Conservation (phyloP, 2,329 filamentous ascomycete genomes). For the Fusarium lyarnte region DNA sequence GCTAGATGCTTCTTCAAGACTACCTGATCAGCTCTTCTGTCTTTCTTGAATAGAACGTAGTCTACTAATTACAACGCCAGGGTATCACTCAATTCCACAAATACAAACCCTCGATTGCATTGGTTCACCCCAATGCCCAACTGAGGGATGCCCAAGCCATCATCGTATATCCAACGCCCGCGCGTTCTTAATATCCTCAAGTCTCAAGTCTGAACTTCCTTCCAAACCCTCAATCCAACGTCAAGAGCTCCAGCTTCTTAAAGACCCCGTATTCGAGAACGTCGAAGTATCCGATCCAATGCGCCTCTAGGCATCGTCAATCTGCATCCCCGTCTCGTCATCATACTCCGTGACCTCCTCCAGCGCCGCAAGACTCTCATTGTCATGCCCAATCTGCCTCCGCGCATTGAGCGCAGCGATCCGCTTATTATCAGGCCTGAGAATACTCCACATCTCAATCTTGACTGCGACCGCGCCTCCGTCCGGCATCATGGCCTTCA, state of each 20-base stretch:
- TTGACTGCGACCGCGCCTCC: slow-evolving; percentile 47
- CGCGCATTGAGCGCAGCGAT: slow-evolving; percentile 35
- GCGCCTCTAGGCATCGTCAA: slow-evolving; percentile 45
- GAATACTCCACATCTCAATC: slow-evolving; percentile 48
- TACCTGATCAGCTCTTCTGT: neutral
- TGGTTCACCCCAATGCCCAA: neutral
- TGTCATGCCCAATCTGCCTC: slow-evolving; percentile 30
- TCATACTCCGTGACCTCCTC: slow-evolving; percentile 45
- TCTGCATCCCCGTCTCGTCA: slow-evolving; percentile 43
- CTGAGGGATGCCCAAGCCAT: neutral
- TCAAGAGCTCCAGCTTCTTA: slow-evolving; percentile 13
- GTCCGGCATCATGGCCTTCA: slow-evolving; percentile 53
- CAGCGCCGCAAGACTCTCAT: slow-evolving; percentile 37
- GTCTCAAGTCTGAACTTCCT: neutral
- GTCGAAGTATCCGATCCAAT: slow-evolving; percentile 4
- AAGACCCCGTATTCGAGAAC: slow-evolving; percentile 3
- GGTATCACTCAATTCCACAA: neutral
- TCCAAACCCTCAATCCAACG: neutral
- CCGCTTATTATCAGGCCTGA: slow-evolving; percentile 50
- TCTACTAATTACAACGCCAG: neutral
- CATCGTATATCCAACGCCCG: neutral
- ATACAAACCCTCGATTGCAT: neutral
- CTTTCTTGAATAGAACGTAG: neutral
- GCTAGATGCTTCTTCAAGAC: neutral
- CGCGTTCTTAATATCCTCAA: neutral